Percentiles rank a stretch among this genome's conserved stretches.
phyloP scores from a whole-genome alignment of 1,284 basidiomycete genomes.

The Cryptococcus neoformans region DNA sequence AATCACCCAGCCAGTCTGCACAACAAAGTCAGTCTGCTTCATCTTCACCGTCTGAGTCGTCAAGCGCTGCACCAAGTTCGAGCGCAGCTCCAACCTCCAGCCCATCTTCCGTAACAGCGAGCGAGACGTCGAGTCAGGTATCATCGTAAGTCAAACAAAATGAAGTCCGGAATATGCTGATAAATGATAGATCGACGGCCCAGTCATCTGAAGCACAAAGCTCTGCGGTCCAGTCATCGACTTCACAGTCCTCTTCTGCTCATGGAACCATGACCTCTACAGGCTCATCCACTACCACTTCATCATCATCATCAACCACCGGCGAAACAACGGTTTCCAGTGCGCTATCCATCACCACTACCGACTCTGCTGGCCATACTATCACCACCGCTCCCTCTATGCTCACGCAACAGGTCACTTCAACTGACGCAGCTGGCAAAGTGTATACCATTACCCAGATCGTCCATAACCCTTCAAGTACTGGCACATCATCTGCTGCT shows the following conservation, averaged over 20 bases:
- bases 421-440: constrained; percentile 19
- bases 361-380: constrained; percentile 9
- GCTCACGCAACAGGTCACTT: constrained; percentile 22
- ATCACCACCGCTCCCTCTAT: constrained; percentile 20
- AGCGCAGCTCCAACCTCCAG: neutral
- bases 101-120: constrained; percentile 3
- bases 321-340: constrained; percentile 2
- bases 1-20: constrained; percentile 1
- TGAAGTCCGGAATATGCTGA: neutral
- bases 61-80: constrained; percentile 3
- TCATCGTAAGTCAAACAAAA: neutral
- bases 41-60: neutral
- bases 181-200: neutral
- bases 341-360: constrained; percentile 10
- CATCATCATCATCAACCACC: constrained; percentile 6
- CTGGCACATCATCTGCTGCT: constrained; percentile 12
- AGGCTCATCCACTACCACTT: neutral
- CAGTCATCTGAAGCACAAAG: constrained; percentile 3
- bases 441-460: constrained; percentile 42
- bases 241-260: constrained; percentile 1
- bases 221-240: constrained; percentile 4
- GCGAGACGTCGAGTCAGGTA: neutral
- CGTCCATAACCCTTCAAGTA: constrained; percentile 32
- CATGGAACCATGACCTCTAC: neutral
- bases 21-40: neutral